phyloP scores from a whole-genome alignment of 192 early-diverging fungal genomes.

The Umbelopsis sp. region DNA sequence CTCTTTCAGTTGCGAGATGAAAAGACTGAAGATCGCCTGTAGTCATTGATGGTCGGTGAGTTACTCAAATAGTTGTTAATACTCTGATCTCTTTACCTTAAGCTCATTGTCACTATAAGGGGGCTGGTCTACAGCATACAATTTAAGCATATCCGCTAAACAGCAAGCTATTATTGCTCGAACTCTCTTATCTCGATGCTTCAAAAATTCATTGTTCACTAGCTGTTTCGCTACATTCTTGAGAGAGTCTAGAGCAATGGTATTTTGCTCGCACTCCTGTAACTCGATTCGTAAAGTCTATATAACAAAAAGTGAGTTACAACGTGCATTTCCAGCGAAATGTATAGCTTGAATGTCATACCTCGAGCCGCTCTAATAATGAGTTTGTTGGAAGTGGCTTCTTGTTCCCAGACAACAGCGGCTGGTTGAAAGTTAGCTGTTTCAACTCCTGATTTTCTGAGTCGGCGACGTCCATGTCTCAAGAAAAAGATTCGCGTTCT shows the following conservation, averaged over 20 bases:
- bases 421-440: neutral
- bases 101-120: slow-evolving; percentile 83
- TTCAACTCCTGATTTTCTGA: neutral
- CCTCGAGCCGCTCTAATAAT: neutral
- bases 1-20: slow-evolving; percentile 74
- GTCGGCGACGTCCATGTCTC: neutral
- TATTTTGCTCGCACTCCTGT: slow-evolving; percentile 9
- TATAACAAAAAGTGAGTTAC: neutral
- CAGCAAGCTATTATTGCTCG: slow-evolving; percentile 78
- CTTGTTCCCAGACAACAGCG: neutral
- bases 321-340: neutral
- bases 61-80: neutral
- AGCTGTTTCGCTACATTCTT: slow-evolving; percentile 68
- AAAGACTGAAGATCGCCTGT: slow-evolving; percentile 81
- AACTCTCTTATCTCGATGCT: slow-evolving; percentile 84
- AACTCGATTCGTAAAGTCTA: neutral
- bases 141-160: slow-evolving; percentile 86
- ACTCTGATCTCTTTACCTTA: slow-evolving; percentile 46
- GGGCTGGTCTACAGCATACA: slow-evolving; percentile 94
- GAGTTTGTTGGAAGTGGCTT: neutral
- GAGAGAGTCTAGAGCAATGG: slow-evolving; percentile 49
- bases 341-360: neutral
- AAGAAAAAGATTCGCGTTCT: neutral
- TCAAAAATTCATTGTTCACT: slow-evolving; percentile 62
- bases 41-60: neutral